Evolutionary conservation across 1,284 basidiomycete species (phyloP).

Genomic region (Amylostereum areolatum): DNA sequence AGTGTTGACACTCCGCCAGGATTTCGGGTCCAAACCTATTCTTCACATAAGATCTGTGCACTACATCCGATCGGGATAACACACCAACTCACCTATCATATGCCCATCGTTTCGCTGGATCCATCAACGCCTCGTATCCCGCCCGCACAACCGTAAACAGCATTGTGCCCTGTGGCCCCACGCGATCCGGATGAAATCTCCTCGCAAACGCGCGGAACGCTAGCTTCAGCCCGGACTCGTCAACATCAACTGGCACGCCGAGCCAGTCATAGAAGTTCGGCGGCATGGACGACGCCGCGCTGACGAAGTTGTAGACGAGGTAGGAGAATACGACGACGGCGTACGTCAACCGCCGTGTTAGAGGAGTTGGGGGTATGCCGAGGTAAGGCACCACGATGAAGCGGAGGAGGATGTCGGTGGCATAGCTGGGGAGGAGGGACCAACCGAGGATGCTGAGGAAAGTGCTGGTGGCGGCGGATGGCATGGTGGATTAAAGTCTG

Average conservation of each 20-base stretch:
- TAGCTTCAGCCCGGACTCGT: conserved; percentile 59
- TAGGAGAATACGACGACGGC: conserved; percentile 65
- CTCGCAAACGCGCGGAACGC: conserved; percentile 75
- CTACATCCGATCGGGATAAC: not conserved
- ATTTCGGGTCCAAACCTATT: conserved; percentile 72
- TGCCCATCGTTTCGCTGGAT: conserved; percentile 77
- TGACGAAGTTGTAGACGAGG: conserved; percentile 58
- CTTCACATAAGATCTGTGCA: no score
- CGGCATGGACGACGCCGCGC: conserved; percentile 46
- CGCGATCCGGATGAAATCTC: conserved; percentile 74
- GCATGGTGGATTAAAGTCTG: conserved; percentile 14
- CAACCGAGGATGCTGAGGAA: conserved; percentile 35
- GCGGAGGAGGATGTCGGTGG: conserved; percentile 30
- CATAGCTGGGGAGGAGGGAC: conserved; percentile 39
- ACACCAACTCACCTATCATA: conserved; percentile 63
- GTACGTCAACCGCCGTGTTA: conserved; percentile 58
- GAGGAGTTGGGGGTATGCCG: conserved; percentile 39
- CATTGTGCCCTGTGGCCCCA: conserved; percentile 55
- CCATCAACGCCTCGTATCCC: conserved; percentile 76
- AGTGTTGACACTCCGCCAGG: conserved; percentile 54
- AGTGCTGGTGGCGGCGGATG: conserved; percentile 18
- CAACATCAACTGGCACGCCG: conserved; percentile 52
- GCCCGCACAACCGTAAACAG: conserved; percentile 71
- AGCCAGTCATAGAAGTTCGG: conserved; percentile 77
- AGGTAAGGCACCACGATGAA: conserved; percentile 29